phyloP scores from a whole-genome alignment of 228 moss, liverwort and hornwort genomes.

The Sphagnum magellanicum region DNA sequence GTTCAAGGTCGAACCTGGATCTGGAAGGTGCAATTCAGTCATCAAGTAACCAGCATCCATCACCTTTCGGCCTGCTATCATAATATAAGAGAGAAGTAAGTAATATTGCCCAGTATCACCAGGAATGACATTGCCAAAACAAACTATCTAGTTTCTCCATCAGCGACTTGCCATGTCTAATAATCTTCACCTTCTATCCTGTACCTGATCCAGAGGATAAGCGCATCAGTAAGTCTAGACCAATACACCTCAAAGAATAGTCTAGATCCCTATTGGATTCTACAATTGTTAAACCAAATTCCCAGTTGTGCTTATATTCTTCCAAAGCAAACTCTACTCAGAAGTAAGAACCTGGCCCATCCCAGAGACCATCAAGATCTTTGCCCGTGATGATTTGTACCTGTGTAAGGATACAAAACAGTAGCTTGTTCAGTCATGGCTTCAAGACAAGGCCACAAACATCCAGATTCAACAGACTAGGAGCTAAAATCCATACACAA shows the following conservation, averaged over 20 bases:
- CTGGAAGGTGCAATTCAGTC: slow-evolving; percentile 63
- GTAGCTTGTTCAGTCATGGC: not conserved
- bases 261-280: not conserved
- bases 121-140: not conserved
- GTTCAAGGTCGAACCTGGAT: slow-evolving; percentile 3
- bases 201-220: not conserved
- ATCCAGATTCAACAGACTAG: too few species aligned
- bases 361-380: slow-evolving; percentile 22
- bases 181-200: not conserved
- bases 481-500: not conserved
- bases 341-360: slow-evolving; percentile 45
- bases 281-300: not conserved
- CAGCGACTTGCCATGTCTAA: slow-evolving; percentile 1
- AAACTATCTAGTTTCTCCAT: not conserved
- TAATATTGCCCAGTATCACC: not conserved
- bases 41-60: slow-evolving; percentile 71
- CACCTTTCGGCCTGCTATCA: slow-evolving; percentile 40
- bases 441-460: too few species aligned
- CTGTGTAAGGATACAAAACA: slow-evolving; percentile 21
- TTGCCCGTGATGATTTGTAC: slow-evolving; percentile 51
- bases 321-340: not conserved
- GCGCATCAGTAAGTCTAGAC: not conserved
- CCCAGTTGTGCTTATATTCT: not conserved
- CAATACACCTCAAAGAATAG: not conserved
- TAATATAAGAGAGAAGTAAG: not conserved